Base-by-base conservation (phyloP, 805 yeast genomes). In the Metschnikowia amazonensis region DNA sequence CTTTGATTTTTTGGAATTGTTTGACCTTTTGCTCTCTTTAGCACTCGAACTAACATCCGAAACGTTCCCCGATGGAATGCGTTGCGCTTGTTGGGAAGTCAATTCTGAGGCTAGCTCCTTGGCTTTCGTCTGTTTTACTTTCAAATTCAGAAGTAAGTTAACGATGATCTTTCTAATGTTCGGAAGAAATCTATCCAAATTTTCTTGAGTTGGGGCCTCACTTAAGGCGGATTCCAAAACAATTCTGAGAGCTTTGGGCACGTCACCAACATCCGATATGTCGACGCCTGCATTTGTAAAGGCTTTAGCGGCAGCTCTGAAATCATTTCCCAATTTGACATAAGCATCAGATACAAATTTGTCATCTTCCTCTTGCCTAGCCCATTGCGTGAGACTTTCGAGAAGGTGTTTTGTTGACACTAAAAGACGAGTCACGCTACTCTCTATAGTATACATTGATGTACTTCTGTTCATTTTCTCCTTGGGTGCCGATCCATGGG, bases 311-410 rank as follows among this genome's bases (percentile, higher is more conserved):
- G 95, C 87, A 3, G 86, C 80, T 55, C 92, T 82, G 72, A 89
- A 94, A 64, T 92, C 97, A 59, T 90, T 94, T 0, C 99, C 99
- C 24, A 94, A 75, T 52, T 81, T 84, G 13, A 94, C 99, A 62
- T 89, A 94, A 3, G 89, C 86, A 57, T 89, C 88, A 2, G 96
- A 88, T 2, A 94, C 97, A 51, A 80, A 87, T 45, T 79, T 79
- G 37, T 90, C 98, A 20, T 83, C 76, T 5, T 88, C 89, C n/a
- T 77, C 74, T 18, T 79, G 80, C 49, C 80, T 75, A 1, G 98
- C 90, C 99, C 99, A 94, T 49, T 81, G 87, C 0, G 95, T 88
- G 42, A 94, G 69, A 14, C 87, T 77, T 57, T 88, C 96, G n/a
- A 94, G 70, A 10, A 92, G 71, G 47, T 87, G 89, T 58, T 92